Evolutionary conservation across 108 stramenopile species (phyloP), one percentile per base, ranked within the genome.

Genomic region (Cyclostephanos invisitatus): DNA sequence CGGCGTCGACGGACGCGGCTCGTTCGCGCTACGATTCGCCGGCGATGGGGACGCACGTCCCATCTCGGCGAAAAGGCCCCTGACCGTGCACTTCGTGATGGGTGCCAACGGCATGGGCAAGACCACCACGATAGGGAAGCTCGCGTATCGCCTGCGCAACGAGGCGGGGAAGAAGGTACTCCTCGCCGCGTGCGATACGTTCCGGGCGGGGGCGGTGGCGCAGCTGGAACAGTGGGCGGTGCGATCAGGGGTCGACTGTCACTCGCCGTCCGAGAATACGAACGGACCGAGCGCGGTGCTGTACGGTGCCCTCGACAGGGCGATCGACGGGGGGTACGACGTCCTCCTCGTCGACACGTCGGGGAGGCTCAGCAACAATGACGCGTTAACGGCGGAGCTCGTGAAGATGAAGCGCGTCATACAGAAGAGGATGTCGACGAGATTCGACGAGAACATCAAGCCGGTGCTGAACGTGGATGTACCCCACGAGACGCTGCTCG

Each of bases 31-130:
- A 35, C 82, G 86, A 72, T 91, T 91, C 63, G 81, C 86, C 18
- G 48, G 71, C 5, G 17, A 54, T 1, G 62, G 77, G 17, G 64
- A 77, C 50, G 62, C 37, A 0, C 28, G 53, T 49, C 62, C 69
- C 35, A 64, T 72, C 7, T 17, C 54, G 22, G 14, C 46, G 42
- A 65, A 62, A 22, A 69, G 69, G 10, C 60, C 78, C n/a, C 90
- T 89, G 2, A 91, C 90, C 0, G 83, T 94, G 1, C 73, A 90
- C 2, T 94, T 91, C 56, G 70, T 94, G 22, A 84, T 94, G 88
- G 90, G 93, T 17, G 93, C 90, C 49, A 94, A 94, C 68, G 93
- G 93, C 0, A 97, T 98, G 95, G 97, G 97, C 11, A 98, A 98
- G 69, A 96, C 92, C 17, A 97, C 96, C 2, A 95, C 96, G 28